Percentiles rank a stretch among this genome's conserved stretches.
These are phyloP conservation scores for Kodamaea kakaduensis DNA, from an alignment of 805 yeast genomes.

Conservation along the genomic window DNA sequence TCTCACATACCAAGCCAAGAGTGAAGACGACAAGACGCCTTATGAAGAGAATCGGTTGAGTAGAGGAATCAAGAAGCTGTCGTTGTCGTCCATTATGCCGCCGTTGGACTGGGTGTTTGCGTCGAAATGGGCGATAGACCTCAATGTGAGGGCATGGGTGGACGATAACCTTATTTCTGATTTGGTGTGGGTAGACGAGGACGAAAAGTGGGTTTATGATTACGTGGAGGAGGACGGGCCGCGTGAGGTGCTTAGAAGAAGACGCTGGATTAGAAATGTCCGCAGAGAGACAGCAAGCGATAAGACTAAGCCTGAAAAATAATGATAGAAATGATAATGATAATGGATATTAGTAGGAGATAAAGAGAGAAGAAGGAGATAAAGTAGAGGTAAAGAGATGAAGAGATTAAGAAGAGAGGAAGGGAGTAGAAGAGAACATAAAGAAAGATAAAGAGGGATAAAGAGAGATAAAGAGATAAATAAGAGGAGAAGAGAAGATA, in stretches of 20 bases:
- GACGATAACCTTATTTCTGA: slow-evolving; percentile 44
- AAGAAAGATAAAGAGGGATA: not conserved
- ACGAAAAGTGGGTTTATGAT: slow-evolving; percentile 87
- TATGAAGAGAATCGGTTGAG: not conserved
- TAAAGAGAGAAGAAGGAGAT: not conserved
- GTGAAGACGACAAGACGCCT: not conserved
- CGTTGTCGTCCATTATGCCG: slow-evolving; percentile 44
- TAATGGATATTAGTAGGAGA: no score
- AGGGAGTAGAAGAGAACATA: not conserved
- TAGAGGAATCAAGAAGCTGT: slow-evolving; percentile 9
- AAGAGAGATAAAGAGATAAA: not conserved
- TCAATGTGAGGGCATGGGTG: slow-evolving; percentile 64
- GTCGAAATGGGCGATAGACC: slow-evolving; percentile 60
- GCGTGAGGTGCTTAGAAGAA: slow-evolving; percentile 7
- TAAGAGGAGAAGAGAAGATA: not conserved
- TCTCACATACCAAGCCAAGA: slow-evolving; percentile 41
- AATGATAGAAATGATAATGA: no score
- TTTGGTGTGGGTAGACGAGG: slow-evolving; percentile 59
- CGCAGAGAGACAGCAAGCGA: slow-evolving; percentile 2
- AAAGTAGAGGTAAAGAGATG: not conserved
- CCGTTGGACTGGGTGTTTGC: slow-evolving; percentile 59
- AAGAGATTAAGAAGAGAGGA: no score
- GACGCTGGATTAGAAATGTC: slow-evolving; percentile 8
- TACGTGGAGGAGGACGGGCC: slow-evolving; percentile 9
- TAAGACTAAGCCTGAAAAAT: not conserved